These are phyloP conservation scores for Plicaturopsis crispa DNA, from an alignment of 768 basidiomycete genomes.

Conservation along the genomic window DNA sequence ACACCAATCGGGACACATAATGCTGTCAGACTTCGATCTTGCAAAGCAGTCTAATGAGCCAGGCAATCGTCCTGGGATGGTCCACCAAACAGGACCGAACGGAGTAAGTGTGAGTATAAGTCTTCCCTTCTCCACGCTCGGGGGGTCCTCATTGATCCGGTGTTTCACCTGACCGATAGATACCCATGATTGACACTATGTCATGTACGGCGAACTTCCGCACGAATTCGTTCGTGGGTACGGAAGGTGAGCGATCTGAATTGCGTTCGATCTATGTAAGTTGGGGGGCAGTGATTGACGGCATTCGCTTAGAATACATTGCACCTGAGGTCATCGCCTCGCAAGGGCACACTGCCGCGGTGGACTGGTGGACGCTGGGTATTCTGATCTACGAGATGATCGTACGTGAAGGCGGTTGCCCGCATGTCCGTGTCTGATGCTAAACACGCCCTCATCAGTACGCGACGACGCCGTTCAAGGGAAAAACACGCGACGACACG, in stretches of 20 bases:
- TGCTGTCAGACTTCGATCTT: conserved; percentile 98
- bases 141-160: conserved; percentile 5
- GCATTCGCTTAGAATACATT: conserved; percentile 98
- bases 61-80: conserved; percentile 79
- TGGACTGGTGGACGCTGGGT: conserved; percentile 99
- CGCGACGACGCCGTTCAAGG: conserved; percentile 99
- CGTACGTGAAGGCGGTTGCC: conserved; percentile 47
- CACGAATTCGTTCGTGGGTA: conserved; percentile 98
- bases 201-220: conserved; percentile 96
- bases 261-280: conserved; percentile 8
- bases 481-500: conserved; percentile 87
- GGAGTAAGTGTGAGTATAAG: conserved; percentile 51
- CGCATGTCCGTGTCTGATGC: conserved; percentile 8
- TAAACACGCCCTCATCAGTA: conserved; percentile 45
- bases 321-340: conserved; percentile 98
- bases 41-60: conserved; percentile 91
- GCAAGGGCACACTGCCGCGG: conserved; percentile 93
- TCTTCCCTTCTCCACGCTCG: conserved; percentile 6
- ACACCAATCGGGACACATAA: conserved; percentile 97
- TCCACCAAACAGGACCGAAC: conserved; percentile 79
- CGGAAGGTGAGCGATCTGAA: conserved; percentile 65
- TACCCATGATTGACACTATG: conserved; percentile 93
- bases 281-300: no score
- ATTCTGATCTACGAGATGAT: conserved; percentile 99
- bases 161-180: conserved; percentile 44